A percentile compares a stretch with the other conserved stretches of the same genome.
Conservation (phyloP, 345 rosid genomes). For the Excoecaria agallocha region DNA sequence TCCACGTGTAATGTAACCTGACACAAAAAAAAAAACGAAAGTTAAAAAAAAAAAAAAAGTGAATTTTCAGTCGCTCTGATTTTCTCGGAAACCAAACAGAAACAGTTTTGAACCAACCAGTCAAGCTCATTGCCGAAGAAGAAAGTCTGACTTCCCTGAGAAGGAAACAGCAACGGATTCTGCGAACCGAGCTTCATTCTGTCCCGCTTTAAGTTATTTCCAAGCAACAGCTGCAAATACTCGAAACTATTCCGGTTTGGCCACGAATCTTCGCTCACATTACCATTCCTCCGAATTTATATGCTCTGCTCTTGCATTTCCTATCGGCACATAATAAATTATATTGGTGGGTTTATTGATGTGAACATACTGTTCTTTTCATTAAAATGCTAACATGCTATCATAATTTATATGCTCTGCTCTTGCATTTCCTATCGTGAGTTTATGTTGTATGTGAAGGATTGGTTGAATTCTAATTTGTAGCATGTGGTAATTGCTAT, state of each 20-base stretch:
- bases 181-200: constrained; percentile 14
- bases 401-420: no score
- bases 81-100: background rate
- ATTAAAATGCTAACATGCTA: no score
- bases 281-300: constrained; percentile 4
- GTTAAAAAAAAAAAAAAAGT: background rate
- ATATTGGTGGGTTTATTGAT: no score
- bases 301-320: no score
- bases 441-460: no score
- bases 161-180: constrained; percentile 21
- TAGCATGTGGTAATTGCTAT: no score
- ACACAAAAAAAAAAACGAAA: no score
- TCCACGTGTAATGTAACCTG: constrained; percentile 82
- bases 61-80: background rate
- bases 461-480: no score
- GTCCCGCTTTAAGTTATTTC: constrained; percentile 20
- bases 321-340: no score
- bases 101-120: constrained; percentile 9
- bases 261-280: constrained; percentile 18
- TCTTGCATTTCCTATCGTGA: no score
- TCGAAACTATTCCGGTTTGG: constrained; percentile 18
- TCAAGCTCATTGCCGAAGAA: constrained; percentile 28
- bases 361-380: no score
- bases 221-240: constrained; percentile 19
- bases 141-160: constrained; percentile 22